Percentiles rank a stretch among this genome's conserved stretches.
Conservation (phyloP, 2,329 filamentous ascomycete genomes). For the Pyricularia pennisetigena region DNA sequence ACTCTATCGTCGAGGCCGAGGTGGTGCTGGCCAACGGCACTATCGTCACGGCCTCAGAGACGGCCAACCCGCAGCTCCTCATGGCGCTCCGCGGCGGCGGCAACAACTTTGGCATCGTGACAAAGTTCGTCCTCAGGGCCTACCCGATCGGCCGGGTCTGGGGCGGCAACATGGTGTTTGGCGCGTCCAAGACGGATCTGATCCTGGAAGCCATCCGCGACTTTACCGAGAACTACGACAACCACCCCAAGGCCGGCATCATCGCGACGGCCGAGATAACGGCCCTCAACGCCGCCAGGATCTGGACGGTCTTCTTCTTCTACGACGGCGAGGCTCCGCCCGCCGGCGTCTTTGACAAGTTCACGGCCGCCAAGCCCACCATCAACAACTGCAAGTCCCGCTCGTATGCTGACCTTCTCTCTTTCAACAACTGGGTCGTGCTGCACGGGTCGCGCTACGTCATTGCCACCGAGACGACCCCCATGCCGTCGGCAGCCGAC, state of each 20-base stretch:
- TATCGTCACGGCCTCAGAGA: conserved; percentile 24
- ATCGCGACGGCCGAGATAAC: conserved; percentile 45
- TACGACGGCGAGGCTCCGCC: conserved; percentile 49
- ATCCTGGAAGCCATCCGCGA: conserved; percentile 30
- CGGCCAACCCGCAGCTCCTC: conserved; percentile 25
- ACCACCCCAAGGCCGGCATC: conserved; percentile 50
- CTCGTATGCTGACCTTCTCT: conserved; percentile 17
- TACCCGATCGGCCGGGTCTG: conserved; percentile 6
- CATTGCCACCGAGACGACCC: conserved; percentile 10
- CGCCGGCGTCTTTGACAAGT: conserved; percentile 43
- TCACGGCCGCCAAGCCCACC: conserved; percentile 33
- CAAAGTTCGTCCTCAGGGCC: conserved; percentile 10
- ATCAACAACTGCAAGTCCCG: conserved; percentile 22
- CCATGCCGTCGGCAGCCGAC: conserved; percentile 6
- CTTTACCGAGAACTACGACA: conserved; percentile 47
- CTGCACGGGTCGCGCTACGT: conserved; percentile 2
- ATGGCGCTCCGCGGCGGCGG: conserved; percentile 30
- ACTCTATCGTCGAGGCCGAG: conserved; percentile 24
- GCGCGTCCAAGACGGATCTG: conserved; percentile 1
- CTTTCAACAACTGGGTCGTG: conserved; percentile 10
- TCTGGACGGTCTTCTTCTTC: conserved; percentile 53
- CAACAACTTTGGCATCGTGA: conserved; percentile 27
- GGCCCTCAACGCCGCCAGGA: conserved; percentile 30
- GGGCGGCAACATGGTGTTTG: conserved; percentile 7
- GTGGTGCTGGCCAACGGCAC: conserved; percentile 28